These are phyloP conservation scores for Cadophora sp. DNA, from an alignment of 2,329 filamentous ascomycete species.

Conservation along the genomic window DNA sequence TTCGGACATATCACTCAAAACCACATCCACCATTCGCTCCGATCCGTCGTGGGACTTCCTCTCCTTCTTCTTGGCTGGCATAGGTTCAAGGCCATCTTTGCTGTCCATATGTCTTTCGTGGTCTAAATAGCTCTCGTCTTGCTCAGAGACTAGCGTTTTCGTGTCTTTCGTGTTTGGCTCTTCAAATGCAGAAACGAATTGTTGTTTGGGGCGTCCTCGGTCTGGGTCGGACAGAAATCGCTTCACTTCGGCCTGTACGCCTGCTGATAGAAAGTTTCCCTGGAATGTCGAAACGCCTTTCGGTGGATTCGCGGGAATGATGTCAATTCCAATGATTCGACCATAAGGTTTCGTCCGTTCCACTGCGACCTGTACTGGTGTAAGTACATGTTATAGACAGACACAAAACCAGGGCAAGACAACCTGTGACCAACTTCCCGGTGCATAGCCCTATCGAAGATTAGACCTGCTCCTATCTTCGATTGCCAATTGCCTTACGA, in stretches of 20 bases:
- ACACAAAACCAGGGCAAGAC: constrained; percentile 21
- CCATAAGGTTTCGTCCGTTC: constrained; percentile 79
- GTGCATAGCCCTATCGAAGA: constrained; percentile 71
- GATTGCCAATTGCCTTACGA: constrained; percentile 59
- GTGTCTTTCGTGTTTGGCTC: neutral
- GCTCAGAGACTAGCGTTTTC: constrained; percentile 41
- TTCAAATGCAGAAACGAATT: constrained; percentile 23
- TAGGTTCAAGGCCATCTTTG: constrained; percentile 36
- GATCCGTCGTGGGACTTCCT: constrained; percentile 47
- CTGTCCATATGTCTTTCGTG: constrained; percentile 58
- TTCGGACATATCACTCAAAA: constrained; percentile 98
- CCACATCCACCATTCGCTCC: constrained; percentile 80
- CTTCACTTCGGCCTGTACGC: constrained; percentile 78
- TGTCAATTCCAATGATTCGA: constrained; percentile 87
- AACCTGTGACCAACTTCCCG: constrained; percentile 75
- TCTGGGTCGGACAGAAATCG: constrained; percentile 73
- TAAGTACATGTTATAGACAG: constrained; percentile 6
- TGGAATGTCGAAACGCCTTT: constrained; percentile 93
- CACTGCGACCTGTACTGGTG: constrained; percentile 72
- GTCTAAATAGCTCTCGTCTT: constrained; percentile 67
- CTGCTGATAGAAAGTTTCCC: constrained; percentile 83
- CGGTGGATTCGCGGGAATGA: constrained; percentile 91
- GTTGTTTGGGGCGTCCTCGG: constrained; percentile 56
- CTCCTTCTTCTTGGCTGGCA: constrained; percentile 42
- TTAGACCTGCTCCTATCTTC: constrained; percentile 15